Evolutionary conservation across 345 rosid genomes (phyloP).

Genomic region (Cardiospermum halicacabum): DNA sequence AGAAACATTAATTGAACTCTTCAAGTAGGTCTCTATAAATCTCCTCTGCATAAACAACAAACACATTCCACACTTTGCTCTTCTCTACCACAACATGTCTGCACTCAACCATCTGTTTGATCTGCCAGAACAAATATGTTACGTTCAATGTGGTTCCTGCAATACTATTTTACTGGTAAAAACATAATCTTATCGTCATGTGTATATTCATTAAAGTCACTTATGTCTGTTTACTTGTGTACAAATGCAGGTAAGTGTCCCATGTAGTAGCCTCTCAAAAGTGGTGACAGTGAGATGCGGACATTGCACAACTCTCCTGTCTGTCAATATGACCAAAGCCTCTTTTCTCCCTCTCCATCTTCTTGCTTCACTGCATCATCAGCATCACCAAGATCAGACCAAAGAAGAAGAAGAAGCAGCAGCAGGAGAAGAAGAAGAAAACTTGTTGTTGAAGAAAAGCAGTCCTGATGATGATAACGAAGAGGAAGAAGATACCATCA

Average conservation of each 20-base stretch:
- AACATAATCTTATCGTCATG: too few species aligned
- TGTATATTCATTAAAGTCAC: too few species aligned
- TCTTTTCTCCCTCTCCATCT: constrained; percentile 84
- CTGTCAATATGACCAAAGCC: constrained; percentile 85
- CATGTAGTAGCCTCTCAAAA: constrained; percentile 76
- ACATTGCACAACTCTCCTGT: constrained; percentile 88
- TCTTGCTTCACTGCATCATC: constrained; percentile 57
- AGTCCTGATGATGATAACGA: constrained; percentile 48
- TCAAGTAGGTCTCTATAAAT: constrained; percentile 14
- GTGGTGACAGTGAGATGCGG: constrained; percentile 96
- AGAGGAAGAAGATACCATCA: constrained; percentile 56
- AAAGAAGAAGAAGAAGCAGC: constrained; percentile 28
- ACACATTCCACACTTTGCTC: constrained; percentile 6
- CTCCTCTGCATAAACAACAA: neutral
- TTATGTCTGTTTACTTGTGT: too few species aligned
- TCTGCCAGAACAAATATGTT: constrained; percentile 89
- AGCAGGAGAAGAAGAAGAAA: too few species aligned
- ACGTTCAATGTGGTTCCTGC: constrained; percentile 95
- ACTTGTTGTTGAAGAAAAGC: constrained; percentile 23
- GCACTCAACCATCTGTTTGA: constrained; percentile 58
- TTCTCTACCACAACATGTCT: constrained; percentile 34
- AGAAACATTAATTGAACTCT: too few species aligned
- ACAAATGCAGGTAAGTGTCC: constrained; percentile 75
- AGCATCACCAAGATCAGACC: constrained; percentile 34
- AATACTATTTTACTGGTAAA: constrained; percentile 87